Evolutionary conservation across 306 rosid species (phyloP).

Genomic region (Chamaecrista fasciculata): DNA sequence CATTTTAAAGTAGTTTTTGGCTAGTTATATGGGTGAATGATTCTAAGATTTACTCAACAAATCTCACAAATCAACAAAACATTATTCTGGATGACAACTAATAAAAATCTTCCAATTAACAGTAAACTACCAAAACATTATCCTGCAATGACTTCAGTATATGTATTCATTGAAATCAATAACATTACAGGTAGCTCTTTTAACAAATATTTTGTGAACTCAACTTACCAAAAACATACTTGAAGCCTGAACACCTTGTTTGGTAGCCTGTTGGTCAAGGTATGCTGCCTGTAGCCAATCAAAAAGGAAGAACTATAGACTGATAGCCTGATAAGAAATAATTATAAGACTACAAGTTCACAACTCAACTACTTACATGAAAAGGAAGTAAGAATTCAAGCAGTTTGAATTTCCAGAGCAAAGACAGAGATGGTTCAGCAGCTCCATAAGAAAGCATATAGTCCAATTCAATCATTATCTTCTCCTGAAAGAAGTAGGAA

Average conservation of each 20-base stretch:
- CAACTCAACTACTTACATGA: slow-evolving; percentile 56
- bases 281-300: slow-evolving; percentile 73
- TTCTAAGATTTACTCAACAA: slow-evolving; percentile 10
- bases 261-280: slow-evolving; percentile 49
- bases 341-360: background rate
- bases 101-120: background rate
- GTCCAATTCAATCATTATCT: slow-evolving; percentile 76
- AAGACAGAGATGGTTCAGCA: slow-evolving; percentile 11
- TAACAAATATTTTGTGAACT: slow-evolving; percentile 16
- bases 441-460: slow-evolving; percentile 56
- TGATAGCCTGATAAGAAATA: slow-evolving; percentile 6
- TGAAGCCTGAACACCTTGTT: slow-evolving; percentile 44
- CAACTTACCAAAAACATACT: slow-evolving; percentile 82
- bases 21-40: background rate
- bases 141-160: background rate
- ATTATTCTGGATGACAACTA: slow-evolving; percentile 6
- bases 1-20: background rate
- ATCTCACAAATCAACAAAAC: slow-evolving; percentile 4
- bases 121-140: slow-evolving; percentile 22
- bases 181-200: background rate
- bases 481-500: slow-evolving; percentile 49
- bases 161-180: slow-evolving; percentile 27
- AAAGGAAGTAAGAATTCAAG: slow-evolving; percentile 67
- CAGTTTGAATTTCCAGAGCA: slow-evolving; percentile 62
- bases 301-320: slow-evolving; percentile 28